Base-by-base conservation (phyloP, 2,329 filamentous ascomycete species). In the Gyromitra esculenta region DNA sequence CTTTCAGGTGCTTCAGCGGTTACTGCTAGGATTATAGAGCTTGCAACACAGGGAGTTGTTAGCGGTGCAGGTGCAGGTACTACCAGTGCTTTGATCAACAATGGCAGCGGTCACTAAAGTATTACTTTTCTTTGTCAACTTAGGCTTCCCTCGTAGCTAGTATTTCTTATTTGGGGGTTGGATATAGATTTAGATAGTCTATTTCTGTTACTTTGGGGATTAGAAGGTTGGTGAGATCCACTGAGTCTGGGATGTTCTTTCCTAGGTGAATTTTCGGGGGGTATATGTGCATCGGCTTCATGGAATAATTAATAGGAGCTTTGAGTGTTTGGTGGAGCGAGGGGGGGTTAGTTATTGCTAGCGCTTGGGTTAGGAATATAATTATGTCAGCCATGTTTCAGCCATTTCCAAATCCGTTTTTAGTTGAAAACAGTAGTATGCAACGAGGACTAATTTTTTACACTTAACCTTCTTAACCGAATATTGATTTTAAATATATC, bases 1-100 rank as follows among this genome's bases (percentile, higher is more conserved):
- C 57, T 80, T 31, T 63, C 57, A 0, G 75, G 59, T 2, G 52
- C 79, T n/a, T 65, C 73, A 18, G 74, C 60, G 5, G 78, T 80
- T 35, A 75, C 67, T 35, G 74, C 62, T 4, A 73, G 79, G 52
- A 63, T 80, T 54, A 57, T 76, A 31, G 25, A 54, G 7, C 57
- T 78, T 39, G 75, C 78, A 1, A 69, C 67, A 3, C 50, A 37
- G 41, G 76, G 76, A 11, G 54, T 73, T 9, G 74, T 80, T 31
- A 48, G 62, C 18, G 43, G 56, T 5, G 64, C 54, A 18, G 63
- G 75, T 7, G 60, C 41, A n/a, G 63, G 71, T 11, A 79, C 56
- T 15, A 71, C 76, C 5, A 71, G 77, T 45, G 9, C 65, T 15
- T 63, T 80, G 39, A 45, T 73, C 21, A 78, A 73, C 57, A 81